Conservation (phyloP, 202 grass and related monocot species). For the Zoysia matrella region DNA sequence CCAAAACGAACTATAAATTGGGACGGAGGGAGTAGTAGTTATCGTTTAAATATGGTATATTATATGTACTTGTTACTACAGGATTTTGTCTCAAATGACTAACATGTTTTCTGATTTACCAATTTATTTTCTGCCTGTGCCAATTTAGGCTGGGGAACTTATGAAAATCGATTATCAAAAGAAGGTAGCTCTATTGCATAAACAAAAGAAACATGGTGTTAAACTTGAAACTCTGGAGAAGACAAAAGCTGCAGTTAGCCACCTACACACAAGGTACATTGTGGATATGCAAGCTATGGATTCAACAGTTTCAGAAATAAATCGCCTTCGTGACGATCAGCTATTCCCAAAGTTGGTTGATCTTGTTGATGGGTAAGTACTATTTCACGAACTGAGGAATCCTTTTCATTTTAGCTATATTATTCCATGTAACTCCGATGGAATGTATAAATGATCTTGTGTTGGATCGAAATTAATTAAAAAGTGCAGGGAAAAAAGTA, state of each 20-base stretch:
- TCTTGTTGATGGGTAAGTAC: slow-evolving; percentile 86
- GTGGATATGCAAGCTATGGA: slow-evolving; percentile 97
- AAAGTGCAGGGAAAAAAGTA: slow-evolving; percentile 25
- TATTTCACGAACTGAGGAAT: slow-evolving; percentile 24
- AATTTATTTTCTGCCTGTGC: slow-evolving; percentile 31
- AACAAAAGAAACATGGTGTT: slow-evolving; percentile 73
- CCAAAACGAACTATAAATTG: too few relatives aligned
- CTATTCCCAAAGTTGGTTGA: slow-evolving; percentile 80
- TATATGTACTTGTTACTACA: slow-evolving; percentile 2
- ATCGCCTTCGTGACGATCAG: slow-evolving; percentile 66
- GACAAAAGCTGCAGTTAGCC: slow-evolving; percentile 80
- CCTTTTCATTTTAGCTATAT: slow-evolving; percentile 31
- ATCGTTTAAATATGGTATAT: slow-evolving; percentile 1
- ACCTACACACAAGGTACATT: slow-evolving; percentile 95
- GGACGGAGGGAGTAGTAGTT: neutral
- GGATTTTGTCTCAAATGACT: neutral
- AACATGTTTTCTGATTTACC: slow-evolving; percentile 31
- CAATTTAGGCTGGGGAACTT: slow-evolving; percentile 77
- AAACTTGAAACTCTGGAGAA: slow-evolving; percentile 71
- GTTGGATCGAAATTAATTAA: slow-evolving; percentile 14
- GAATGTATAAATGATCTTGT: slow-evolving; percentile 28
- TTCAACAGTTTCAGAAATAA: slow-evolving; percentile 95
- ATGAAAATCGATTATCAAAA: slow-evolving; percentile 97
- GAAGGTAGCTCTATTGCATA: slow-evolving; percentile 79
- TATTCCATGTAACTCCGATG: slow-evolving; percentile 28